Evolutionary conservation across 2,329 filamentous ascomycete species (phyloP).

Genomic region (Rhexocercosporidium sp.): DNA sequence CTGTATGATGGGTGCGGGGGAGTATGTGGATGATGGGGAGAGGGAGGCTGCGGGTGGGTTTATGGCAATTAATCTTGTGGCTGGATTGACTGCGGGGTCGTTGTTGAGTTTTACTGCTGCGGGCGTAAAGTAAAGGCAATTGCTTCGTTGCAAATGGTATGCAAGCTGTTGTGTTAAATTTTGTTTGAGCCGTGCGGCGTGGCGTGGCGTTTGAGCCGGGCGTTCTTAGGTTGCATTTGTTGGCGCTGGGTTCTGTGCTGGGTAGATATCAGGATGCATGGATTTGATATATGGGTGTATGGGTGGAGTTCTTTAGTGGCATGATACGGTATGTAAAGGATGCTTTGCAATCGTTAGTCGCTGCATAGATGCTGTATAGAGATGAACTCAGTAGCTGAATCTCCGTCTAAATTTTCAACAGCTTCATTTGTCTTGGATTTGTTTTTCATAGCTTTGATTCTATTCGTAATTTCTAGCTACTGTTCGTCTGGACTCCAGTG

Average conservation of each 20-base stretch:
- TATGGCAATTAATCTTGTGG: conserved; percentile 90
- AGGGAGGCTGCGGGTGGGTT: conserved; percentile 89
- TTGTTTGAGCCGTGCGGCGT: background rate
- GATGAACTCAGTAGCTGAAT: background rate
- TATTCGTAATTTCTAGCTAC: no score
- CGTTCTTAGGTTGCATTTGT: background rate
- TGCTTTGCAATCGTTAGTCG: no score
- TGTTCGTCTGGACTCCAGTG: no score
- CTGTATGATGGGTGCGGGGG: conserved; percentile 88
- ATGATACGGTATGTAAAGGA: background rate
- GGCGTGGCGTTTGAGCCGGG: background rate
- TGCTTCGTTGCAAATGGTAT: conserved; percentile 8
- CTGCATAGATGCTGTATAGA: no score
- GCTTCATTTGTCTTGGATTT: no score
- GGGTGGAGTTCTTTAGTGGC: background rate
- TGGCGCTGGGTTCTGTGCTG: background rate
- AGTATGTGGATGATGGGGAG: conserved; percentile 83
- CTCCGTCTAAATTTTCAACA: background rate
- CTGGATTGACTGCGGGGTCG: conserved; percentile 83
- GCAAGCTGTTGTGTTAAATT: no score
- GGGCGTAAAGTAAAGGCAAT: conserved; percentile 15
- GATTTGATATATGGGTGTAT: background rate
- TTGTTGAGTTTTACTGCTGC: conserved; percentile 82
- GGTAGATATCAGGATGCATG: background rate
- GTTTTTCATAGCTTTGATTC: no score